Base-by-base conservation (phyloP, 1,284 basidiomycete species). In the Naganishia sp. region DNA sequence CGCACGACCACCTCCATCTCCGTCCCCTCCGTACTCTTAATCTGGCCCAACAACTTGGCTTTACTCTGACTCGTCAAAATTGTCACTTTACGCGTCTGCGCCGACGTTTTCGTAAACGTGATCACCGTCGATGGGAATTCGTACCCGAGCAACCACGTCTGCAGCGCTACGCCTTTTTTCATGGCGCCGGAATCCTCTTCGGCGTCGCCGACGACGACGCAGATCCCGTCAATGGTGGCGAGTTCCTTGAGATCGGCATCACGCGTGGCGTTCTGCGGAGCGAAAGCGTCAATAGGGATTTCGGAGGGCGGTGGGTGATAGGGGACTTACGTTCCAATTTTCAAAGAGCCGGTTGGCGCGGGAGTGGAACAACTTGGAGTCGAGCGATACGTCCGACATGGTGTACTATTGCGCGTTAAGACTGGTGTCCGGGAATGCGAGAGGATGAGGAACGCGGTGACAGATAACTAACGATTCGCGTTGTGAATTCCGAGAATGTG, bases 131-230 rank as follows among this genome's bases (percentile, higher is more conserved):
- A 93, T 0, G 94, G 94, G 75, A 98, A 98, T 78, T 98, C 95
- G 78, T 94, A 98, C 28, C 94, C 95, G 42, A 98, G 85, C 10
- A 98, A 83, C 90, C 92, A 97, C 72, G 92, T 93, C 92, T 95
- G 75, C 10, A 60, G 43, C 50, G 90, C 89, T 11, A 89, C 90
- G n/a, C 90, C 89, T 77, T 95, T 95, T 70, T 86, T 84, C 73
- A 91, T 88, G 42, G 90, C 86, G 69, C 90, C 88, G 69, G 92
- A 88, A 70, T 94, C 92, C 9, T 87, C 86, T 4, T 87, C 87
- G 23, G 90, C 88, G 71, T 94, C 91, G 28, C 93, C 93, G 36
- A 90, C 87, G 36, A 90, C 77, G 39, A 95, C 81, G 10, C 92
- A 78, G n/a, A 95, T 78, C 16, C 88, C 87, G 70, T 90, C 87